phyloP scores from a whole-genome alignment of 1,284 basidiomycete genomes.

The Melanopsichium pennsylvanicum region DNA sequence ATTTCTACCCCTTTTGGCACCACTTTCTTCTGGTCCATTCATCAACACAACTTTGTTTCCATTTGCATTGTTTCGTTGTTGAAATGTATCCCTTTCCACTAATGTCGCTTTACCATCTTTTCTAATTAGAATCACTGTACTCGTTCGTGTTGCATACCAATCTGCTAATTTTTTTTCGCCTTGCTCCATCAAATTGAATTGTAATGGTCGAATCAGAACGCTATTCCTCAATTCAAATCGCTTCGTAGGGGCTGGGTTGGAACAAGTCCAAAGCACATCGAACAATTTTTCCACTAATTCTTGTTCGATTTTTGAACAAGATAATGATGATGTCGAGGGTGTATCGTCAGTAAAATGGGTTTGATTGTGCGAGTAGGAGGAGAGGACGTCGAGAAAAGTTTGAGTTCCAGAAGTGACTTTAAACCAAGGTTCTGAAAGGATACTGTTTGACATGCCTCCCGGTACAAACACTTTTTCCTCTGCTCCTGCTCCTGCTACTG shows the following conservation, averaged over 20 bases:
- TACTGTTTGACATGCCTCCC: constrained; percentile 41
- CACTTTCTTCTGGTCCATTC: constrained; percentile 14
- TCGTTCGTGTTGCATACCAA: constrained; percentile 49
- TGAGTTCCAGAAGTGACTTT: constrained; percentile 32
- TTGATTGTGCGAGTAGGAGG: constrained; percentile 6
- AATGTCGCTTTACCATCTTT: constrained; percentile 20
- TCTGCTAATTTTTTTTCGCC: neutral
- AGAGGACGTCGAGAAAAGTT: no score
- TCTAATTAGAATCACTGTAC: constrained; percentile 33
- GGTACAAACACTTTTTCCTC: no score
- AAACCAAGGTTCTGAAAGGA: constrained; percentile 29
- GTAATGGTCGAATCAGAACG: constrained; percentile 37
- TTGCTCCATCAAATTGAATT: neutral
- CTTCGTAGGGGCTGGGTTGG: constrained; percentile 7
- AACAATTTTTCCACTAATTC: constrained; percentile 21
- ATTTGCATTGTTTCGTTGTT: no score
- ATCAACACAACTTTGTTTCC: constrained; percentile 1
- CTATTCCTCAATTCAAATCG: constrained; percentile 28
- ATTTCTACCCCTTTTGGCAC: neutral
- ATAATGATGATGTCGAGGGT: neutral
- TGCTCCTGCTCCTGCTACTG: no score
- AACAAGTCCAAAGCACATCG: constrained; percentile 31
- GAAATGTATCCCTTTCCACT: constrained; percentile 46
- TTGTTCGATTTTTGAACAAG: constrained; percentile 1
- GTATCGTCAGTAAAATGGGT: no score